Evolutionary conservation across 768 basidiomycete species (phyloP).

Genomic region (Boletus pseudo-olivaceus): DNA sequence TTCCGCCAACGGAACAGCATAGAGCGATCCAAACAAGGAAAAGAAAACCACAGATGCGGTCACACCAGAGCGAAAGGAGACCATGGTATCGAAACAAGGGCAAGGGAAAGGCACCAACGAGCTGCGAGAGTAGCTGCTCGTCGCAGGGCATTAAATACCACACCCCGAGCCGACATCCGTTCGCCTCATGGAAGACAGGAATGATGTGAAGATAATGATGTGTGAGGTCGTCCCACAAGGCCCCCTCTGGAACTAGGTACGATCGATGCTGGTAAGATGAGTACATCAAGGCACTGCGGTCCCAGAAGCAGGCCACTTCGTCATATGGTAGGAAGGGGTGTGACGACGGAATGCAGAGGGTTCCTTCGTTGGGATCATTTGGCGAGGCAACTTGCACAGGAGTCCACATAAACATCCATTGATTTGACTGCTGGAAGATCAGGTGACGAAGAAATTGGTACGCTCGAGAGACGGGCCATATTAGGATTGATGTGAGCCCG

Average conservation of each 20-base stretch:
- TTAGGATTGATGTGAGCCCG: background rate
- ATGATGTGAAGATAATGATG: background rate
- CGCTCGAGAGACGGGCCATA: background rate
- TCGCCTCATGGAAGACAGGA: slow-evolving; percentile 6
- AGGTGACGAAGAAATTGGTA: background rate
- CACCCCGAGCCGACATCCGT: background rate
- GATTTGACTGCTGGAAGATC: background rate
- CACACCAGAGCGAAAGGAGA: slow-evolving; percentile 7
- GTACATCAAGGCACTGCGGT: slow-evolving; percentile 4
- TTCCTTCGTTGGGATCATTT: background rate
- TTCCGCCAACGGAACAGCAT: slow-evolving; percentile 19
- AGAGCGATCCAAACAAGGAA: slow-evolving; percentile 6
- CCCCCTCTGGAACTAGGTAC: background rate
- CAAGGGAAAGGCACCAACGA: background rate
- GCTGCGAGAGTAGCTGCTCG: background rate
- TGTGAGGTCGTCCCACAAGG: background rate
- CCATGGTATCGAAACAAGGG: slow-evolving; percentile 8
- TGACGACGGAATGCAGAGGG: background rate
- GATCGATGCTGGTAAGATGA: background rate
- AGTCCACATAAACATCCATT: background rate
- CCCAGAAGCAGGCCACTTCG: background rate
- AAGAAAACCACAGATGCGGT: background rate
- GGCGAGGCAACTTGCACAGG: background rate
- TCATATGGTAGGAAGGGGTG: slow-evolving; percentile 3
- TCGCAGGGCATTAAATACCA: slow-evolving; percentile 18